Percentiles rank a stretch among this genome's conserved stretches.
Evolutionary conservation across 768 basidiomycete genomes (phyloP).

Genomic region (Fomitopsis serialis): DNA sequence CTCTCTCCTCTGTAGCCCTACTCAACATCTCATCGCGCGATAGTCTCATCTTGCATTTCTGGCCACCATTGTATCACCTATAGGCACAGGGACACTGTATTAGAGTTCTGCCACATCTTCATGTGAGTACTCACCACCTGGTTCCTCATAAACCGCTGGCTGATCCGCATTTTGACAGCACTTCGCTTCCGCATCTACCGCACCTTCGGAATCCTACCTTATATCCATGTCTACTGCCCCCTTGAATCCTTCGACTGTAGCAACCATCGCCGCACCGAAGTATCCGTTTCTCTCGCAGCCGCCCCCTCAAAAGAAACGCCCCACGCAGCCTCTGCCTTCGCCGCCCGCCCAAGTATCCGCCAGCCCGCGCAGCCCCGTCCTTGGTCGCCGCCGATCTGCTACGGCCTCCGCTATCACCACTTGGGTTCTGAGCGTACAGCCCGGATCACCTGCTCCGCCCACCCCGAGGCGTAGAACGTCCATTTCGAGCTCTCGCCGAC

Average conservation of each 20-base stretch:
- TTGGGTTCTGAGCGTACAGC: slow-evolving; percentile 65
- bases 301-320: slow-evolving; percentile 24
- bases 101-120: slow-evolving; percentile 1
- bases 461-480: slow-evolving; percentile 24
- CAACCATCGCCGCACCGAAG: slow-evolving; percentile 12
- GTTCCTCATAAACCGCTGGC: background rate
- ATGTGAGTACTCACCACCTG: background rate
- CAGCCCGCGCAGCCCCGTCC: slow-evolving; percentile 6
- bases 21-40: slow-evolving; percentile 5
- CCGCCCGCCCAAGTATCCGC: slow-evolving; percentile 14
- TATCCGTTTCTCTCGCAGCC: slow-evolving; percentile 27
- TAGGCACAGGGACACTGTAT: slow-evolving; percentile 4
- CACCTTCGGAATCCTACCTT: slow-evolving; percentile 1
- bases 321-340: slow-evolving; percentile 22
- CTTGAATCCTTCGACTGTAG: slow-evolving; percentile 5
- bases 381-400: slow-evolving; percentile 32
- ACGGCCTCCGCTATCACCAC: slow-evolving; percentile 46
- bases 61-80: background rate
- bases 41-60: background rate
- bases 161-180: slow-evolving; percentile 1
- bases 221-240: slow-evolving; percentile 18
- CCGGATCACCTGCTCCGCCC: slow-evolving; percentile 55
- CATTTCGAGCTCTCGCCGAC: slow-evolving; percentile 23
- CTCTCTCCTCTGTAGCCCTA: slow-evolving; percentile 15
- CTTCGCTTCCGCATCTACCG: background rate